Base-by-base conservation (phyloP, 768 basidiomycete species). In the Leccinellum rugosiceps region DNA sequence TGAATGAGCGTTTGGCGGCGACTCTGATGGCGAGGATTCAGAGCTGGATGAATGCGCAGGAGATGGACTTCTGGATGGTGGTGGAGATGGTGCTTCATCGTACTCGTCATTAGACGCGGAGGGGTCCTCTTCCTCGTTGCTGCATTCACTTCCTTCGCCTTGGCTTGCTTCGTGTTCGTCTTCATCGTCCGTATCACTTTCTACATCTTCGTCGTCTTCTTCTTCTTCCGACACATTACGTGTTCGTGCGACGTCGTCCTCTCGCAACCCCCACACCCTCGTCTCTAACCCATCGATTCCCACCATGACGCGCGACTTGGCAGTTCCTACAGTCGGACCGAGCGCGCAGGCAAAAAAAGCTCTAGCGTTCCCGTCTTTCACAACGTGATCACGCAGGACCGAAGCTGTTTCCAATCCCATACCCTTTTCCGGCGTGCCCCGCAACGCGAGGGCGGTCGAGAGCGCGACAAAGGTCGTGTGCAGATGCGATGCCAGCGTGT, bases 381-480 rank as follows among this genome's bases (percentile, higher is more conserved):
- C 53, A 38, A 21, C 50, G 34, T 55, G 50, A 32, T n/a, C 26
- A 25, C n/a, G 2, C 38, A 41, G n/a, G 38, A n/a, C 38, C 31
- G 2, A 3, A 45, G 28, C 2, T 15, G 34, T 10, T 30, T 48
- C 10, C 38, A 15, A n/a, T n/a, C 38, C 31, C 14, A 51, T 34
- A 23, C n/a, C 43, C 6, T 48, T 58, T 17, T 47, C 53, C 41
- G 65, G 57, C 9, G 55, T 50, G 21, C 57, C 59, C 25, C 63
- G 59, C n/a, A 60, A 60, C 1, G 87, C 85, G 19, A 89, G 73
- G 0, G 90, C 85, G 0, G 84, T 84, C 1, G 89, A 87, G 6
- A 92, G 76, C 0, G 87, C 81, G 9, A 83, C 78, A 66, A 91
- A 92, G 0, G 90, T 90, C 0, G 88, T 88, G 52, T 80, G 76